Base-by-base conservation (phyloP, 2,329 filamentous ascomycete species). In the Colletotrichum sp. region DNA sequence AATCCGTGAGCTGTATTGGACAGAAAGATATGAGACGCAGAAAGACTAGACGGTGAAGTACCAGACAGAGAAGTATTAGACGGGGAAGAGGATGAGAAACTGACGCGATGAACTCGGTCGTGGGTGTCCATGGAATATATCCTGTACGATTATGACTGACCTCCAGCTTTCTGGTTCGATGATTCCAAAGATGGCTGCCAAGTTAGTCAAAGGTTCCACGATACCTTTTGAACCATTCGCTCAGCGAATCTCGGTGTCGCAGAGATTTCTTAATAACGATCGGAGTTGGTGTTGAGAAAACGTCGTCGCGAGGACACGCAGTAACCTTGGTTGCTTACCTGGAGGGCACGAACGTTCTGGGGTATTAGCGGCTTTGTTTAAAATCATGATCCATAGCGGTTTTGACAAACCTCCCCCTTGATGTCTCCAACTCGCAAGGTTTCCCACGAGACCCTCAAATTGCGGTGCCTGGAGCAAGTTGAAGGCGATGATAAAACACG, bases 361-460 rank as follows among this genome's bases (percentile, higher is more conserved):
- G 26, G 26, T 26, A 28, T 28, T 7, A 28, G 26, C 28, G 28
- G 28, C 2, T 28, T 28, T 28, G 6, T 8, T 30, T 30, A 30
- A 30, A n/a, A n/a, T 3, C 2, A 4, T 13, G 43, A 48, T 1
- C 2, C 43, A 6, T 21, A n/a, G n/a, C 6, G 43, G 43, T 48
- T 0, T 48, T 13, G 5, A 0, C 3, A 9, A 48, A 7, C n/a
- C n/a, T 21, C n/a, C 0, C 3, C 39, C n/a, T 12, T 48, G 0
- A 21, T 21, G 43, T 48, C 39, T 48, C 0, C 5, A 48, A 4
- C 9, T 21, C n/a, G n/a, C 10, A 52, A 21, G 6, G 12, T 0
- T n/a, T 52, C 10, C 43, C 43, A 21, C 6, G 18, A 48, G 18
- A 48, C 8, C 9, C 1, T 1, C 6, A 52, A 13, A 0, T 21